These are phyloP conservation scores for Pleurotus eryngii DNA, from an alignment of 768 basidiomycete genomes.

Conservation along the genomic window DNA sequence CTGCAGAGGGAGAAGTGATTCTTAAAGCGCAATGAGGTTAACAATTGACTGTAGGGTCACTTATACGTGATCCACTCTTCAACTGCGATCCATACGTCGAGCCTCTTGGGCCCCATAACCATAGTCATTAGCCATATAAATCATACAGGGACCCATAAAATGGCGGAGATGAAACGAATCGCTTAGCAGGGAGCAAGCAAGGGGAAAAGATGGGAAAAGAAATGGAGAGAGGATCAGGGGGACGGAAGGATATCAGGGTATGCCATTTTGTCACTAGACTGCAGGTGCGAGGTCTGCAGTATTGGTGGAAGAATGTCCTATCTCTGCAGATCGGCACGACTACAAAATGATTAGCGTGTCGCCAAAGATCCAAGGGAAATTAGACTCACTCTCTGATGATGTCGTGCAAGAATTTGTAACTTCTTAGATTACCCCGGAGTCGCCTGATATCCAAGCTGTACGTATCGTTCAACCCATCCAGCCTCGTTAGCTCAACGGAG, in stretches of 20 bases:
- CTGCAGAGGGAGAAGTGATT: too few species aligned
- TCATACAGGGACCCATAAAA: neutral
- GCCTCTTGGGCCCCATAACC: neutral
- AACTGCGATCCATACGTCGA: too few species aligned
- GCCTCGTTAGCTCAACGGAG: slow-evolving; percentile 87
- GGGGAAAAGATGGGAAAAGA: neutral
- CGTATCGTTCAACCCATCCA: slow-evolving; percentile 87
- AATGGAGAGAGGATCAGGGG: neutral
- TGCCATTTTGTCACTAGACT: neutral
- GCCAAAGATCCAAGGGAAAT: neutral
- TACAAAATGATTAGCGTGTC: slow-evolving; percentile 18
- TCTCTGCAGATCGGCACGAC: slow-evolving; percentile 45
- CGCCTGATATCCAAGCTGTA: slow-evolving; percentile 90
- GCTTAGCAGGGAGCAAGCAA: neutral
- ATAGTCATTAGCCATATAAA: neutral
- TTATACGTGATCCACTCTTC: too few species aligned
- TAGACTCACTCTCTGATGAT: slow-evolving; percentile 75
- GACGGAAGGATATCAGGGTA: neutral
- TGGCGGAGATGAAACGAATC: neutral
- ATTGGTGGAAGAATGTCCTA: slow-evolving; percentile 11
- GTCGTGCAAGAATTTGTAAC: slow-evolving; percentile 91
- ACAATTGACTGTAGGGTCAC: too few species aligned
- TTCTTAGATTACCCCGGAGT: slow-evolving; percentile 87
- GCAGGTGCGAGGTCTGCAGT: neutral
- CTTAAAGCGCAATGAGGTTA: too few species aligned